Evolutionary conservation across 345 rosid genomes (phyloP), one percentile per base, ranked within the genome.

Genomic region (Bretschneidera sinensis): DNA sequence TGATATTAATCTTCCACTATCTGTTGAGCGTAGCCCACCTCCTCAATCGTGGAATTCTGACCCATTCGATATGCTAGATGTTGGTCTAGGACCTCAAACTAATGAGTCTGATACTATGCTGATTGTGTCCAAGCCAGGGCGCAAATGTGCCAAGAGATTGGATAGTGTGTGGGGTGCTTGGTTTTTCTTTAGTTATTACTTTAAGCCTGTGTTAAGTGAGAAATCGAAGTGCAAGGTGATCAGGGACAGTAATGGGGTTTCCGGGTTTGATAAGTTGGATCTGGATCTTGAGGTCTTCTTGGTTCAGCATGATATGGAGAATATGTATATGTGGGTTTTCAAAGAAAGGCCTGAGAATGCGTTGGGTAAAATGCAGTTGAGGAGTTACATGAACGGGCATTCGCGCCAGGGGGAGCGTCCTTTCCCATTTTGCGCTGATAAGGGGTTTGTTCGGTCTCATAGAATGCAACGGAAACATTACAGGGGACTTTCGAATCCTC

Each of bases 221-320:
- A 94, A 88, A 55, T 85, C 99, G 0, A 94, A 94, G 83, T 77
- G 78, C 52, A 91, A 85, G 81, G 71, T 86, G 55, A 66, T 63
- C 17, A 80, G 88, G 67, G 97, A 91, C 57, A 66, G 78, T 67
- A 67, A 79, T n/a, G 79, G 70, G n/a, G 64, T 79, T 10, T 76
- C 89, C 0, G 96, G 97, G 17, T 91, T 76, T 54, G 96, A 94
- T 62, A 94, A 89, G 64, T 75, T 95, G 17, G 99, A 94, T 76
- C 79, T 94, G 61, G 81, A 86, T 75, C 87, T 91, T 0, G 96
- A 91, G 66, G 81, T 83, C 48, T 94, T 94, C 62, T 73, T 94
- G 78, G 99, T 94, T 74, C 99, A 94, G 74, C 99, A 94, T 60
- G 99, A 94, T 74, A 91, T 94, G 99, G 99, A 94, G 89, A 94